phyloP scores from a whole-genome alignment of 805 yeast genomes.

The Blastobotrys mokoenaii region DNA sequence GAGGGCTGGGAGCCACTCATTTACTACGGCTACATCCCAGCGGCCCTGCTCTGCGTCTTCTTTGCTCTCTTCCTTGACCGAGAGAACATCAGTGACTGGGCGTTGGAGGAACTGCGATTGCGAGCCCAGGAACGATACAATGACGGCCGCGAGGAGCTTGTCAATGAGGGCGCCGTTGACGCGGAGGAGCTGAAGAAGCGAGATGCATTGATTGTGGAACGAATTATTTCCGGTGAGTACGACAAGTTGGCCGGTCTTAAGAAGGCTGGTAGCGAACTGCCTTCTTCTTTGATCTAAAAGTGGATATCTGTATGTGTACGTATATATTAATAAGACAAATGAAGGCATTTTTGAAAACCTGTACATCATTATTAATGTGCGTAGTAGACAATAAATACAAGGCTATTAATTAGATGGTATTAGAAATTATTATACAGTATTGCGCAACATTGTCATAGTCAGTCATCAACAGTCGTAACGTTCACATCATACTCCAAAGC shows the following conservation, averaged over 20 bases:
- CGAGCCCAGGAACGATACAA: slow-evolving; percentile 63
- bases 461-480: too few relatives aligned
- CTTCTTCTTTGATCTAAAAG: slow-evolving; percentile 25
- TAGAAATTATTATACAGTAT: too few relatives aligned
- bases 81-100: slow-evolving; percentile 62
- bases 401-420: too few relatives aligned
- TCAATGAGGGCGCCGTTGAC: slow-evolving; percentile 18
- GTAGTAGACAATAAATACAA: too few relatives aligned
- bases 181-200: slow-evolving; percentile 50
- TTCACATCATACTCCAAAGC: too few relatives aligned
- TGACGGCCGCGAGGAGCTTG: slow-evolving; percentile 40
- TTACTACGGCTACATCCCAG: slow-evolving; percentile 67
- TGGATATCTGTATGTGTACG: too few relatives aligned
- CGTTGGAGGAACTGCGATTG: slow-evolving; percentile 68
- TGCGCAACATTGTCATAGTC: too few relatives aligned
- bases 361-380: too few relatives aligned
- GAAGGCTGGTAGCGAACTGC: slow-evolving; percentile 29
- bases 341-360: too few relatives aligned
- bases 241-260: slow-evolving; percentile 42
- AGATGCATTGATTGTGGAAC: slow-evolving; percentile 71
- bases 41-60: slow-evolving; percentile 48
- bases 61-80: slow-evolving; percentile 43
- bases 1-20: slow-evolving; percentile 83
- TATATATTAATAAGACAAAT: too few relatives aligned
- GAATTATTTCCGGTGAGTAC: slow-evolving; percentile 78